Conservation (phyloP, 371 early-diverging fungal genomes). For the Blakeslea trispora region DNA sequence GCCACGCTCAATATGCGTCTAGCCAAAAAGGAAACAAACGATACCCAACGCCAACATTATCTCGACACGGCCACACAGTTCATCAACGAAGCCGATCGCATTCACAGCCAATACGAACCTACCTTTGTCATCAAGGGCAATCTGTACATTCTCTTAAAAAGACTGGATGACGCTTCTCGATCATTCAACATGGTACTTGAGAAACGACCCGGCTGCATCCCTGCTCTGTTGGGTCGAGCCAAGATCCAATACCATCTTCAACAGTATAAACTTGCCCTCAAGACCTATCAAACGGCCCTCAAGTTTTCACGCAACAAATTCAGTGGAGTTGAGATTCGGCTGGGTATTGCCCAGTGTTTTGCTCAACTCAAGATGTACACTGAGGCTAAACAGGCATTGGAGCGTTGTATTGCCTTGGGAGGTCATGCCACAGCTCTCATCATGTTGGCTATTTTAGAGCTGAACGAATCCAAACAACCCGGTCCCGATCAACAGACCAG, state of each 20-base stretch:
- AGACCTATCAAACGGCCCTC: constrained; percentile 76
- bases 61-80: constrained; percentile 69
- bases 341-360: constrained; percentile 90
- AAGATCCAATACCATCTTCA: constrained; percentile 60
- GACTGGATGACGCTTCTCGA: constrained; percentile 68
- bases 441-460: constrained; percentile 75
- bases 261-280: constrained; percentile 66
- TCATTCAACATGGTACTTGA: constrained; percentile 69
- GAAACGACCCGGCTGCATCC: constrained; percentile 63
- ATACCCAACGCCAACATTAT: constrained; percentile 53
- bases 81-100: constrained; percentile 71
- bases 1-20: constrained; percentile 70
- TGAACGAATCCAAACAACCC: constrained; percentile 67
- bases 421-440: constrained; percentile 65
- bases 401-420: constrained; percentile 70
- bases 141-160: constrained; percentile 58
- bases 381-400: constrained; percentile 73
- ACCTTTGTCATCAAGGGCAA: constrained; percentile 73
- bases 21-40: constrained; percentile 47
- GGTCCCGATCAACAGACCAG: constrained; percentile 39
- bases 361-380: constrained; percentile 68
- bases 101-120: constrained; percentile 68
- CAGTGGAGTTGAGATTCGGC: constrained; percentile 66
- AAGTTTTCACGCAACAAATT: constrained; percentile 47
- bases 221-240: constrained; percentile 79